Percentiles rank a stretch among this genome's conserved stretches.
Conservation (phyloP, 345 rosid genomes). For the Salix arbutifolia region DNA sequence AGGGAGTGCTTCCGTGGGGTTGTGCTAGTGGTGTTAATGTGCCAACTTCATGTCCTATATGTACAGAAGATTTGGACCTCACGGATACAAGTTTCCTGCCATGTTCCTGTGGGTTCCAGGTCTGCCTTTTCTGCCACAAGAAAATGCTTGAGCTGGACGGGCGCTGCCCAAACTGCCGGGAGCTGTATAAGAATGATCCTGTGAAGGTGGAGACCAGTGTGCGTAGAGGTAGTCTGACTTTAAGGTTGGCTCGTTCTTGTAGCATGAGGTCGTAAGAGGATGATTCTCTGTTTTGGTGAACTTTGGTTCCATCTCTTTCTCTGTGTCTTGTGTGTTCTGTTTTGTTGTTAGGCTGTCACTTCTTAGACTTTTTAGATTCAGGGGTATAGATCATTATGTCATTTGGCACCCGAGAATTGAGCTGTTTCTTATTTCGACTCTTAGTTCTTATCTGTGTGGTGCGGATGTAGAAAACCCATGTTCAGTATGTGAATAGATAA, state of each 20-base stretch:
- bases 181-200: constrained; percentile 55
- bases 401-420: constrained; percentile 49
- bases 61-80: constrained; percentile 79
- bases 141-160: constrained; percentile 80
- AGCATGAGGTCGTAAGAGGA: constrained; percentile 82
- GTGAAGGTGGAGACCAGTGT: constrained; percentile 48
- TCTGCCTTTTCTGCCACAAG: constrained; percentile 95
- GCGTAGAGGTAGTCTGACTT: constrained; percentile 53
- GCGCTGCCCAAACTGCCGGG: constrained; percentile 95
- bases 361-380: constrained; percentile 38
- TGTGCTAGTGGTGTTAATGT: constrained; percentile 19
- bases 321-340: constrained; percentile 28
- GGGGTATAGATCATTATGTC: constrained; percentile 46
- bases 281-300: constrained; percentile 22
- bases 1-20: constrained; percentile 45
- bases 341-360: constrained; percentile 35
- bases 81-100: constrained; percentile 83
- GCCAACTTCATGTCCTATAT: constrained; percentile 46
- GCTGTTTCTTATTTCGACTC: constrained; percentile 45
- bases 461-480: constrained; percentile 61
- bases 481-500: constrained; percentile 68
- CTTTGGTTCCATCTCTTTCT: constrained; percentile 28
- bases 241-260: constrained; percentile 64
- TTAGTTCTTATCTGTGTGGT: constrained; percentile 50
- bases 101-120: constrained; percentile 80